Evolutionary conservation across 306 rosid species (phyloP), one percentile per base, ranked within the genome.

Genomic region (Cucumis hystrix): DNA sequence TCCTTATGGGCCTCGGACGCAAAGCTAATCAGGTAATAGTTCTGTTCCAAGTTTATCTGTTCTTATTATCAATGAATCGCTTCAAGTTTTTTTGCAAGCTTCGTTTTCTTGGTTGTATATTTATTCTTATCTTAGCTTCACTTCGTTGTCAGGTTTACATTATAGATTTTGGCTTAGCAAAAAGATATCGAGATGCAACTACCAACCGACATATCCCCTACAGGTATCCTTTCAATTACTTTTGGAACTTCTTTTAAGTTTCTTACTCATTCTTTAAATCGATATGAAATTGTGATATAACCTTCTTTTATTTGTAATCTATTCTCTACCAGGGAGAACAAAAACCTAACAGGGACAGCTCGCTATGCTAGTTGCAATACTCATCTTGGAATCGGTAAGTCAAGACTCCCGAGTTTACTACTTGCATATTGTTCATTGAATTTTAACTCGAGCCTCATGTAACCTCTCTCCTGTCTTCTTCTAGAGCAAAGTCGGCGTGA

Each of bases 341-440:
- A 93, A 79, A 93, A 89, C 83, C 84, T 93, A 79, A 93, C 98
- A 28, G 98, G 98, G 75, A 93, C 98, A 77, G 98, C 97, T 28
- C 93, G 98, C 35, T 96, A 92, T 88, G 99, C 99, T 62, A 96
- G 99, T 84, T 92, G 98, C 87, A 96, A 96, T 85, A 92, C 99
- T 73, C 99, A 96, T 78, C 98, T 92, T 83, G 98, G 99, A 77
- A 92, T 96, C 52, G 99, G 99, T 92, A 91, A 85, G 93, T 76
- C 21, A 61, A 61, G 64, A 33, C 49, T 4, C 18, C 15, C 17
- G 47, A 74, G 77, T 60, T 80, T 79, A 62, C 78, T 80, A 67
- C 75, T 73, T 40, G 41, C 21, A 47, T 28, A 35, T 45, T 79
- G 77, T 70, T 2, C 45, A n/a, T 43, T 25, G 56, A 57, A 66